Conservation (phyloP, 2,329 filamentous ascomycete genomes). For the Passalora sequoiae region DNA sequence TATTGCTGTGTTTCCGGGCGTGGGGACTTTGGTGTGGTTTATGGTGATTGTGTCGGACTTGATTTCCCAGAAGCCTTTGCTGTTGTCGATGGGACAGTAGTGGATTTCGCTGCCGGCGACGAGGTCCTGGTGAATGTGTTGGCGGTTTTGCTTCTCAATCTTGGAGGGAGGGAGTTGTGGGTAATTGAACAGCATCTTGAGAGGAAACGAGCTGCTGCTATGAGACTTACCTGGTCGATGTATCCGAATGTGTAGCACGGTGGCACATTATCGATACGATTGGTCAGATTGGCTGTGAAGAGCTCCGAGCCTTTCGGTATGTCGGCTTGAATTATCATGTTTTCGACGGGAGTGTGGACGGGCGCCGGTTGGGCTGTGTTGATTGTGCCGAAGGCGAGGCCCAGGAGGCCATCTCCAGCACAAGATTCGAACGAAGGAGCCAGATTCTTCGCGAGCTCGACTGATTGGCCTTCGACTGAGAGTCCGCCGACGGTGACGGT, state of each 20-base stretch:
- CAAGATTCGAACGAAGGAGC: slow-evolving; percentile 54
- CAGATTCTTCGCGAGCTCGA: slow-evolving; percentile 59
- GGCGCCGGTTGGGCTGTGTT: slow-evolving; percentile 42
- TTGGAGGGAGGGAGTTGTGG: too few relatives aligned
- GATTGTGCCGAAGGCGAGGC: slow-evolving; percentile 53
- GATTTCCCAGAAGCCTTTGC: slow-evolving; percentile 65
- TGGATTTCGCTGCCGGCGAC: slow-evolving; percentile 42
- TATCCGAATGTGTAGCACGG: slow-evolving; percentile 69
- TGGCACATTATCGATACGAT: slow-evolving; percentile 44
- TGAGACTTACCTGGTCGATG: slow-evolving; percentile 48
- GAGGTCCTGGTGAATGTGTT: slow-evolving; percentile 44
- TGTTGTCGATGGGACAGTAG: slow-evolving; percentile 60
- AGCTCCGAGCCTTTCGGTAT: slow-evolving; percentile 52
- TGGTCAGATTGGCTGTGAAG: slow-evolving; percentile 62
- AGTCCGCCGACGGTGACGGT: slow-evolving; percentile 58
- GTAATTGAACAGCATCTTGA: too few relatives aligned
- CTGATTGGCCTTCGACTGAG: slow-evolving; percentile 55
- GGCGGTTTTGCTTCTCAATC: too few relatives aligned
- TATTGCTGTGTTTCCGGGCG: slow-evolving; percentile 59
- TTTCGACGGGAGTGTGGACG: slow-evolving; percentile 61
- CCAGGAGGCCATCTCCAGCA: slow-evolving; percentile 60
- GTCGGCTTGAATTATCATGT: slow-evolving; percentile 58
- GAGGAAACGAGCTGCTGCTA: too few relatives aligned
- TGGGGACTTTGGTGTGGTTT: slow-evolving; percentile 40
- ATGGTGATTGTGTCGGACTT: slow-evolving; percentile 49